Evolutionary conservation across 2,329 filamentous ascomycete genomes (phyloP).

Genomic region (Chaetomiaceae sp.): DNA sequence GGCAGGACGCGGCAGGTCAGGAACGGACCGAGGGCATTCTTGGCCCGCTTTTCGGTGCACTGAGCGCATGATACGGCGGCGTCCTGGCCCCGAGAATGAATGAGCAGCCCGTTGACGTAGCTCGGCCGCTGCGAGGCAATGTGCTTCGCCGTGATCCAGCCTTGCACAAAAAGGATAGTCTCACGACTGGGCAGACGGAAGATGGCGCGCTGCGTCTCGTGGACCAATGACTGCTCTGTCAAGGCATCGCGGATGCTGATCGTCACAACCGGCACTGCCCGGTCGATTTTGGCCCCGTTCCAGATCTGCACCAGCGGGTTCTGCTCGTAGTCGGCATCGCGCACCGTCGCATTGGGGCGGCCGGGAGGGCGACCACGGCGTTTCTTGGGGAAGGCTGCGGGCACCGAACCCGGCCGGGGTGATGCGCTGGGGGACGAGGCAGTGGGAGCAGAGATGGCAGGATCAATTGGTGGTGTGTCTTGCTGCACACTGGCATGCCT

Average conservation of each 20-base stretch:
- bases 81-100: conserved; percentile 29
- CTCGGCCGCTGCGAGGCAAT: conserved; percentile 29
- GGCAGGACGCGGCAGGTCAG: conserved; percentile 25
- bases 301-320: conserved; percentile 26
- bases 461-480: neutral
- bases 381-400: conserved; percentile 28
- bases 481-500: no score
- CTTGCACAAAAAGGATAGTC: conserved; percentile 28
- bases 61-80: conserved; percentile 20
- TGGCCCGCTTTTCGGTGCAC: conserved; percentile 25
- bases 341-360: conserved; percentile 27
- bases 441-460: neutral
- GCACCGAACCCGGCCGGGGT: conserved; percentile 16
- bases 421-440: neutral
- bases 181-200: conserved; percentile 26
- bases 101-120: conserved; percentile 30
- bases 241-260: conserved; percentile 26
- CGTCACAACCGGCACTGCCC: conserved; percentile 19
- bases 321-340: conserved; percentile 26
- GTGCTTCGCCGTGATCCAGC: conserved; percentile 30
- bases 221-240: conserved; percentile 22
- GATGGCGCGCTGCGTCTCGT: conserved; percentile 27
- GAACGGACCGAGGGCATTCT: conserved; percentile 29
- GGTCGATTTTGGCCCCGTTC: conserved; percentile 25
- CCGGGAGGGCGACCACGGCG: conserved; percentile 29